Evolutionary conservation across 1,284 basidiomycete genomes (phyloP).

Genomic region (Coniferiporia sulphurascens): DNA sequence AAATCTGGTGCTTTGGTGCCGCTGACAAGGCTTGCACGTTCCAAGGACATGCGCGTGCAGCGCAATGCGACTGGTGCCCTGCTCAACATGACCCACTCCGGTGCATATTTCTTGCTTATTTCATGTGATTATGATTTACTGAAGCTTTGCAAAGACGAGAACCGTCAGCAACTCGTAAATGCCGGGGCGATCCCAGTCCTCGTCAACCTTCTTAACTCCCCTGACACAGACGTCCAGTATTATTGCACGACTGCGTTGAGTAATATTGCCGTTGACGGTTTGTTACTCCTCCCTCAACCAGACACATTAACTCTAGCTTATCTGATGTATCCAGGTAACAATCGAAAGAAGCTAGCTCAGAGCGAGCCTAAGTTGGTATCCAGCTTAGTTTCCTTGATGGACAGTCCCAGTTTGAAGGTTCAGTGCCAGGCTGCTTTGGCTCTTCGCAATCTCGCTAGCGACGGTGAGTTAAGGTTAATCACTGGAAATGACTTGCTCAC

Average conservation of each 20-base stretch:
- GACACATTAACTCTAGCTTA: slow-evolving; percentile 8
- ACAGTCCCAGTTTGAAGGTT: slow-evolving; percentile 95
- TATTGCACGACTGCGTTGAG: slow-evolving; percentile 99
- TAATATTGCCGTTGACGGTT: slow-evolving; percentile 97
- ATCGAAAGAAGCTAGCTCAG: slow-evolving; percentile 93
- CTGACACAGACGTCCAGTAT: slow-evolving; percentile 99
- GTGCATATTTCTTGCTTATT: slow-evolving; percentile 36
- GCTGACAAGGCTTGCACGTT: slow-evolving; percentile 91
- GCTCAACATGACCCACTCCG: slow-evolving; percentile 99
- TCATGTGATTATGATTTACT: slow-evolving; percentile 1
- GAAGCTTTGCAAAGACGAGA: slow-evolving; percentile 69
- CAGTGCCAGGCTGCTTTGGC: slow-evolving; percentile 98
- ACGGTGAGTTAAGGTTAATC: slow-evolving; percentile 54
- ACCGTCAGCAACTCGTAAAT: slow-evolving; percentile 96
- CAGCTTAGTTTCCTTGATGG: slow-evolving; percentile 95
- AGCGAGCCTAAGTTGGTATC: slow-evolving; percentile 94
- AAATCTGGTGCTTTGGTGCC: slow-evolving; percentile 98
- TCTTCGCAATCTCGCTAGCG: slow-evolving; percentile 93
- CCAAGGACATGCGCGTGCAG: slow-evolving; percentile 99
- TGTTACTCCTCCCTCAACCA: slow-evolving; percentile 19
- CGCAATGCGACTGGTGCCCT: slow-evolving; percentile 97
- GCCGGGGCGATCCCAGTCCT: slow-evolving; percentile 98
- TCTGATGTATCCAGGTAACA: slow-evolving; percentile 49
- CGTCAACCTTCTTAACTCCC: slow-evolving; percentile 91
- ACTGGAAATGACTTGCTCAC: not conserved